Evolutionary conservation across 345 rosid genomes (phyloP).

Genomic region (Corchorus capsularis): DNA sequence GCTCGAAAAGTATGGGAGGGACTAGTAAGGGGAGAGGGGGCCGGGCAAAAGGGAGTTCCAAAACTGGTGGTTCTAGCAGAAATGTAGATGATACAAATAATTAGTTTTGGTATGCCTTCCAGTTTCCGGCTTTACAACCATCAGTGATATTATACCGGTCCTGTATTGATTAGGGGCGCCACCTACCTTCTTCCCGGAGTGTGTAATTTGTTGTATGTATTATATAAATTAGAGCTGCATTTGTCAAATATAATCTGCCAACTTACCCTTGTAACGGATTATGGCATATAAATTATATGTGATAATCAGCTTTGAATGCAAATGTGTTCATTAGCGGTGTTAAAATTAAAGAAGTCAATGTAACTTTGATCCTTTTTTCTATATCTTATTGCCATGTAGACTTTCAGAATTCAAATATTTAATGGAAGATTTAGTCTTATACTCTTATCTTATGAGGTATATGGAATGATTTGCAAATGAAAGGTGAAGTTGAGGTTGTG

Average conservation of each 20-base stretch:
- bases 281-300: not conserved
- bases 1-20: conserved; percentile 50
- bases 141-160: not conserved
- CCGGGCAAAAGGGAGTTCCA: conserved; percentile 51
- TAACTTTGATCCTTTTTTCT: not conserved
- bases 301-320: not conserved
- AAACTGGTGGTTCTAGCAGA: conserved; percentile 51
- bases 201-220: not conserved
- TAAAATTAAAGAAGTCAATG: not conserved
- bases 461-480: too few relatives aligned
- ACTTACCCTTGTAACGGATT: not conserved
- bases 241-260: not conserved
- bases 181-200: not conserved
- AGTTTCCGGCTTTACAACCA: not conserved
- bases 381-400: not conserved
- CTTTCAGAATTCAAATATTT: too few relatives aligned
- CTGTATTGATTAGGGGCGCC: not conserved
- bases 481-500: too few relatives aligned
- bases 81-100: conserved; percentile 37
- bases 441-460: too few relatives aligned
- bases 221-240: not conserved
- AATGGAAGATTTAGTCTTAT: too few relatives aligned
- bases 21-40: conserved; percentile 56
- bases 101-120: conserved; percentile 45
- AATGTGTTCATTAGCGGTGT: not conserved